Evolutionary conservation across 148 eudicot species (phyloP).

Genomic region (Chenopodium quinoa): DNA sequence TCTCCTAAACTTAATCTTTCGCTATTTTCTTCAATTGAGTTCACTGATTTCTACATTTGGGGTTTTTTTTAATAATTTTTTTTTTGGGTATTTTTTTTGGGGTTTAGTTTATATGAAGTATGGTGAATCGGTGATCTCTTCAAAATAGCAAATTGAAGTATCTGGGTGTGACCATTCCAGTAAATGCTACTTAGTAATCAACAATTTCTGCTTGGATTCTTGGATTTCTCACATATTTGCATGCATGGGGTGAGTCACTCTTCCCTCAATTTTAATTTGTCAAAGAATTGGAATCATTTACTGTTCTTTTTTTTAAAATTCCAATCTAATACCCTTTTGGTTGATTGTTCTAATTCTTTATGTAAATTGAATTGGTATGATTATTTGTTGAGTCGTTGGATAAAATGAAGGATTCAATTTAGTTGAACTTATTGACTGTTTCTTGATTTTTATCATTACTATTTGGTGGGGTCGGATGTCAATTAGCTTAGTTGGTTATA

Average conservation of each 20-base stretch:
- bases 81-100: not conserved
- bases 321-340: slow-evolving; percentile 1
- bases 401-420: not conserved
- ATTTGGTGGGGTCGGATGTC: too few relatives aligned
- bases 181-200: too few relatives aligned
- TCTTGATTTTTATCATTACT: not conserved
- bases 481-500: too few relatives aligned
- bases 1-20: not conserved
- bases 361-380: not conserved
- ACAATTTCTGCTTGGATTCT: slow-evolving; percentile 12
- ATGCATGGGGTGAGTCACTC: slow-evolving; percentile 62
- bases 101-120: not conserved
- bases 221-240: slow-evolving; percentile 46
- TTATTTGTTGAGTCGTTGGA: not conserved
- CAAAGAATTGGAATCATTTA: slow-evolving; percentile 12
- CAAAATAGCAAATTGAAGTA: slow-evolving; percentile 19
- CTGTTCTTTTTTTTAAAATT: not conserved
- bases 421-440: not conserved
- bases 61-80: not conserved
- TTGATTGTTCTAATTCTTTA: not conserved
- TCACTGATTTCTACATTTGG: not conserved
- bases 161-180: slow-evolving; percentile 21
- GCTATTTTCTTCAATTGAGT: not conserved
- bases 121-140: slow-evolving; percentile 4
- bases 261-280: slow-evolving; percentile 8